Evolutionary conservation across 1,284 basidiomycete genomes (phyloP).

Genomic region (Irpex sp.): DNA sequence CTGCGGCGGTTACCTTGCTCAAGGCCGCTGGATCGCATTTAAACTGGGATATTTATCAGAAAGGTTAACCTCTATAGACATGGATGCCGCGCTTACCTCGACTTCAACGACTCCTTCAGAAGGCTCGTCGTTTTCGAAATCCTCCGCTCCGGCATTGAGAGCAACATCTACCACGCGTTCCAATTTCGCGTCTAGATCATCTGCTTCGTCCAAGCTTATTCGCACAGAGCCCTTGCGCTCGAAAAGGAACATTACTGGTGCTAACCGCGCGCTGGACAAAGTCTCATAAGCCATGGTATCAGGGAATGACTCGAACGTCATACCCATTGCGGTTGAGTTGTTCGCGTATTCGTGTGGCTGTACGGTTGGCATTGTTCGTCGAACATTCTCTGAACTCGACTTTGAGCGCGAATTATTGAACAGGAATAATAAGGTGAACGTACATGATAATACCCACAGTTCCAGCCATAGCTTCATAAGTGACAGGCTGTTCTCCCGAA

Average conservation of each 20-base stretch:
- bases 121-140: conserved; percentile 42
- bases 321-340: conserved; percentile 60
- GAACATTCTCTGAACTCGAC: conserved; percentile 63
- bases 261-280: conserved; percentile 54
- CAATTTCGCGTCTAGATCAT: conserved; percentile 40
- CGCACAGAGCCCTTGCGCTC: conserved; percentile 63
- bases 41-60: conserved; percentile 36
- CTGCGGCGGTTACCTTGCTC: conserved; percentile 38
- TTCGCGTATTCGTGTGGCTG: conserved; percentile 61
- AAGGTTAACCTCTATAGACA: background rate
- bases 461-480: conserved; percentile 75
- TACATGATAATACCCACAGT: conserved; percentile 76
- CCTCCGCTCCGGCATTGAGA: conserved; percentile 49
- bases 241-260: conserved; percentile 79
- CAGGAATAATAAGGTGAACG: conserved; percentile 25
- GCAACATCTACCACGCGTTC: conserved; percentile 51
- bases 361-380: conserved; percentile 73
- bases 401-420: background rate
- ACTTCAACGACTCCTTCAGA: conserved; percentile 33
- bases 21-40: conserved; percentile 50
- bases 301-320: conserved; percentile 16
- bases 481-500: conserved; percentile 46
- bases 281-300: background rate
- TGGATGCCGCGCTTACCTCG: conserved; percentile 32
- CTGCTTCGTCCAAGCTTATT: conserved; percentile 44